These are phyloP conservation scores for Sphagnum tenellum DNA, from an alignment of 225 moss, liverwort and hornwort genomes.

Conservation along the genomic window DNA sequence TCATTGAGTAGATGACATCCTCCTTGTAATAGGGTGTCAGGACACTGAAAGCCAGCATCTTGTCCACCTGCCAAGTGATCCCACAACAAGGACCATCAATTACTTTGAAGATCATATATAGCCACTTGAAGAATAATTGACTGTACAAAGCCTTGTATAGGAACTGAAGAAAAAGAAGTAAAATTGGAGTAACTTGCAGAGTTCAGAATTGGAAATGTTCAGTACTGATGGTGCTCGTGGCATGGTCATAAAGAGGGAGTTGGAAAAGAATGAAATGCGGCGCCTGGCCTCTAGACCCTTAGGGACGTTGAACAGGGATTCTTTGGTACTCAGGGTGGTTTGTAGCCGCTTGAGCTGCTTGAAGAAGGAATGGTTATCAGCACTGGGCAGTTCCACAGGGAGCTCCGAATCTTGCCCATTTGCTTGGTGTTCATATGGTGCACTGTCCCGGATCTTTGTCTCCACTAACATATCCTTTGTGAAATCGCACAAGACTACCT, in stretches of 20 bases:
- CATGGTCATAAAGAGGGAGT: conserved; percentile 99
- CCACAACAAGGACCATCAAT: background rate
- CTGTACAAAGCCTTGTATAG: background rate
- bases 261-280: conserved; percentile 84
- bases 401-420: conserved; percentile 28
- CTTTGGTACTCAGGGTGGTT: conserved; percentile 64
- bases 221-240: conserved; percentile 83
- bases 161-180: background rate
- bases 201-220: background rate
- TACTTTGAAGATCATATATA: background rate
- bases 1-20: conserved; percentile 74
- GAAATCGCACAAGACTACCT: conserved; percentile 61
- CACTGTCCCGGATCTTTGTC: conserved; percentile 20
- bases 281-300: conserved; percentile 83
- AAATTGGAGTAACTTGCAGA: background rate
- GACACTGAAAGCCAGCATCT: conserved; percentile 92
- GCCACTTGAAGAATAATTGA: too few species aligned
- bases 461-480: conserved; percentile 22
- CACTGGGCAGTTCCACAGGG: conserved; percentile 55
- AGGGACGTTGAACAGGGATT: conserved; percentile 68
- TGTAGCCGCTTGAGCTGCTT: conserved; percentile 75
- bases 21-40: conserved; percentile 91
- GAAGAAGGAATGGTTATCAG: conserved; percentile 51
- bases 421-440: conserved; percentile 10
- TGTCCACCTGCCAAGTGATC: conserved; percentile 58